These are phyloP conservation scores for Rhytidiadelphus loreus DNA, from an alignment of 225 moss, liverwort and hornwort species.

Conservation along the genomic window DNA sequence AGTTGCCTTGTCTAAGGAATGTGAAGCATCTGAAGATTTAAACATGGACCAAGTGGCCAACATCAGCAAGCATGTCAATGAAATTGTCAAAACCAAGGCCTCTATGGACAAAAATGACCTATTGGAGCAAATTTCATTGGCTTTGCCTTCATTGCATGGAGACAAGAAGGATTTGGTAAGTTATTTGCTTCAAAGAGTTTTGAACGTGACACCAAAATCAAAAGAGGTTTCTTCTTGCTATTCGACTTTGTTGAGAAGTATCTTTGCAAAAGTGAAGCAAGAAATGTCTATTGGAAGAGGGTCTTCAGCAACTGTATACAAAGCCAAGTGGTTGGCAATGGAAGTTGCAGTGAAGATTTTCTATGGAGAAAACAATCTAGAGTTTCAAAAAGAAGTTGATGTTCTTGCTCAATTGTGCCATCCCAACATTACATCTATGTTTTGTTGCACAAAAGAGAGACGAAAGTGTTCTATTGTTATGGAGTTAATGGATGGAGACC, in stretches of 20 bases:
- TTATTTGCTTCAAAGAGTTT: neutral
- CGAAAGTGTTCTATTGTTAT: neutral
- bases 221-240: neutral
- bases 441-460: neutral
- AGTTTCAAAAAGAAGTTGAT: neutral
- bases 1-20: neutral
- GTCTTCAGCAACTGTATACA: neutral
- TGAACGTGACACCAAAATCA: neutral
- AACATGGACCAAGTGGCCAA: neutral
- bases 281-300: neutral
- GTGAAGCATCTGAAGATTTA: rapidly evolving
- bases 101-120: neutral
- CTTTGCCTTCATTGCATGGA: neutral
- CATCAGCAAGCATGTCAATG: neutral
- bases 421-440: neutral
- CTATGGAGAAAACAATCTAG: rapidly evolving
- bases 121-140: neutral
- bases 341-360: neutral
- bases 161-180: neutral
- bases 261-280: neutral
- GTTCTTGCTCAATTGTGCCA: neutral
- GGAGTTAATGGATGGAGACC: neutral
- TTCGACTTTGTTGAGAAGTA: neutral
- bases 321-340: neutral
- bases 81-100: neutral